Percentiles rank a stretch among this genome's conserved stretches.
These are phyloP conservation scores for Fraxinus quadrangulata DNA, from an alignment of 257 asterid species.

Conservation along the genomic window DNA sequence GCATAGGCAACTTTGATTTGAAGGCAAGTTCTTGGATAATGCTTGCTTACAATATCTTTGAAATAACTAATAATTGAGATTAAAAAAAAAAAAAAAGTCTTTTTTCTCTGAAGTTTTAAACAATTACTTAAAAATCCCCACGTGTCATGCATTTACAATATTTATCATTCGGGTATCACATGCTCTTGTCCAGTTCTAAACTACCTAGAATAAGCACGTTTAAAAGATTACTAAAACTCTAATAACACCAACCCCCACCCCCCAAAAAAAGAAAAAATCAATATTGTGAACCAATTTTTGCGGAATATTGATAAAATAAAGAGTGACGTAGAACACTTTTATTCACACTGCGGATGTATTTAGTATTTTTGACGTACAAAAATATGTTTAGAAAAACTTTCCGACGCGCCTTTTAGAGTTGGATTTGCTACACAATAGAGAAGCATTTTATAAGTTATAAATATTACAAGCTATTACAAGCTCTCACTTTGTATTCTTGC, in stretches of 20 bases:
- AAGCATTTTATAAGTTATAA: no score
- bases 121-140: not conserved
- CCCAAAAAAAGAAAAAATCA: no score
- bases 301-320: not conserved
- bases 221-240: not conserved
- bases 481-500: not conserved
- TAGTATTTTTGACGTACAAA: not conserved
- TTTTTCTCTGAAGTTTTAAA: not conserved
- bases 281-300: not conserved
- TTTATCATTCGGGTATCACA: not conserved
- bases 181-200: not conserved
- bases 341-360: no score
- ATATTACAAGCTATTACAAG: not conserved
- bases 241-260: not conserved
- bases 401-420: no score
- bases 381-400: no score
- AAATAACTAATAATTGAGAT: not conserved
- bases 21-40: not conserved
- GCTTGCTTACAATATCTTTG: not conserved
- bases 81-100: not conserved
- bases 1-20: slow-evolving; percentile 25
- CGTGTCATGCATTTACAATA: slow-evolving; percentile 1
- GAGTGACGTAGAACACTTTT: not conserved
- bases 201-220: not conserved
- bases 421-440: no score